A percentile compares a stretch with the other conserved stretches of the same genome.
Evolutionary conservation across 2,329 filamentous ascomycete genomes (phyloP).

Genomic region (Aspergillus chevalieri): DNA sequence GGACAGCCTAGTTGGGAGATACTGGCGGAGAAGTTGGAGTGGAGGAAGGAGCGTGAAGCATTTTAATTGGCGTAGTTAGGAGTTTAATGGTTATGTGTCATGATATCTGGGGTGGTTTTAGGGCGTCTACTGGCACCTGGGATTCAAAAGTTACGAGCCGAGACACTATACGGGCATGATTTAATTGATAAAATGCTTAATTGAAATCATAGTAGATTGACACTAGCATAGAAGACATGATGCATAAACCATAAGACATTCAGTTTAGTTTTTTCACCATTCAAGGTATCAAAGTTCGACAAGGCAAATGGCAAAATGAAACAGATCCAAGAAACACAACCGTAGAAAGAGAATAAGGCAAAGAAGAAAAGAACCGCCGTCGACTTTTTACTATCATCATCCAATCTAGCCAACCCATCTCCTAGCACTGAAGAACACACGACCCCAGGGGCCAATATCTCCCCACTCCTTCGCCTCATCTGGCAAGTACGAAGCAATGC

Average conservation of each 20-base stretch:
- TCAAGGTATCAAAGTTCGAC: neutral
- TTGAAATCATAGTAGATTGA: too few species aligned
- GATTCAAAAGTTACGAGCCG: too few species aligned
- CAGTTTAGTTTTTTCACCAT: neutral
- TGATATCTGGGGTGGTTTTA: neutral
- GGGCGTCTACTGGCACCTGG: too few species aligned
- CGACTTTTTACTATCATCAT: neutral
- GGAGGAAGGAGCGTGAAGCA: constrained; percentile 20
- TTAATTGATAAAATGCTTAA: too few species aligned
- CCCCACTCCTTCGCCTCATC: constrained; percentile 62
- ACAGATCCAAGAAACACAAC: neutral
- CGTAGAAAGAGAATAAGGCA: neutral
- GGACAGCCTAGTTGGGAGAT: constrained; percentile 71
- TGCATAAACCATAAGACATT: neutral
- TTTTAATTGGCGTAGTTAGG: neutral
- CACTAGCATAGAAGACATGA: neutral
- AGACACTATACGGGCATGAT: too few species aligned
- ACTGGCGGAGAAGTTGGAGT: constrained; percentile 71
- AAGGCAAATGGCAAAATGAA: neutral
- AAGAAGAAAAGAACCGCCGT: neutral
- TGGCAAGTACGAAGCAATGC: constrained; percentile 70
- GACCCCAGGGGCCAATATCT: constrained; percentile 76
- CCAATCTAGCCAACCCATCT: constrained; percentile 66
- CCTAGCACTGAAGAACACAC: constrained; percentile 81
- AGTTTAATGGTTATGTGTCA: neutral